These are phyloP conservation scores for Fusarium miscanthi DNA, from an alignment of 2,329 filamentous ascomycete genomes.

Conservation along the genomic window DNA sequence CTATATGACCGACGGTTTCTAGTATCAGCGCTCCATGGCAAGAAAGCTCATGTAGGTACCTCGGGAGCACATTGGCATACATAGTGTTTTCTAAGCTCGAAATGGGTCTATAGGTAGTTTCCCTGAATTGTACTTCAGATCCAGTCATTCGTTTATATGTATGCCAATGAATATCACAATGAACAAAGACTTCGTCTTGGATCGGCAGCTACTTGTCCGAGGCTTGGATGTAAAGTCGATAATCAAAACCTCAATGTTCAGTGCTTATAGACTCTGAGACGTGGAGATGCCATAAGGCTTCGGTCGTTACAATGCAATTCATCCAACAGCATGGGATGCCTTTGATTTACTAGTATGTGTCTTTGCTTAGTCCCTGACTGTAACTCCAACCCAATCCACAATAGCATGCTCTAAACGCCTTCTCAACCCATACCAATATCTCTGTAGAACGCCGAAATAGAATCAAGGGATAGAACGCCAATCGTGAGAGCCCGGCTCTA, in stretches of 20 bases:
- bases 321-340: not conserved
- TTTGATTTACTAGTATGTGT: not conserved
- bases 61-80: not conserved
- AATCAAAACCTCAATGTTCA: not conserved
- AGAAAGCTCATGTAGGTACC: not conserved
- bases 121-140: not conserved
- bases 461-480: not conserved
- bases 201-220: not conserved
- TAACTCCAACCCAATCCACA: conserved; percentile 22
- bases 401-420: conserved; percentile 20
- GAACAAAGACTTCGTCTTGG: not conserved
- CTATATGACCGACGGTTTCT: not conserved
- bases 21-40: not conserved
- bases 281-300: too few species aligned
- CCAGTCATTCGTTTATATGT: not conserved
- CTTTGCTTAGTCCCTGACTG: not conserved
- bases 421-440: not conserved
- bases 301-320: not conserved
- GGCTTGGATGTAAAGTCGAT: not conserved
- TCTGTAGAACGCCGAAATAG: conserved; percentile 10
- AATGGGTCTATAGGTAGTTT: not conserved
- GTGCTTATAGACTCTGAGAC: not conserved
- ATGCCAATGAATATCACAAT: not conserved
- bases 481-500: not conserved
- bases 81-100: not conserved